A percentile compares a stretch with the other conserved stretches of the same genome.
phyloP scores from a whole-genome alignment of 805 yeast genomes.

The Candida pseudofarinosa region DNA sequence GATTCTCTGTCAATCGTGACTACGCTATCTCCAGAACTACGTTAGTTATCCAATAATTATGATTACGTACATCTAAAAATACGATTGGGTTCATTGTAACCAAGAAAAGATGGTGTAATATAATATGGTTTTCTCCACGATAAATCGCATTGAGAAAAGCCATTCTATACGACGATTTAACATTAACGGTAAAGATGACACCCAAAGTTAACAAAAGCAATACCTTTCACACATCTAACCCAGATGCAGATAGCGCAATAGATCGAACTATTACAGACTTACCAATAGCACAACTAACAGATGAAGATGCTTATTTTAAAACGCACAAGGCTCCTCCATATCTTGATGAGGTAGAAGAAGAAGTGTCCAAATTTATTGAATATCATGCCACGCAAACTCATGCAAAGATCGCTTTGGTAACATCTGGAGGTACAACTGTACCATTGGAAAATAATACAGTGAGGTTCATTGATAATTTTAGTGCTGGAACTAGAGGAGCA shows the following conservation, averaged over 20 bases:
- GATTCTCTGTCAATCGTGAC: too few relatives aligned
- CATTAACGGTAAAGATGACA: conserved; percentile 5
- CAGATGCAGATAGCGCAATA: conserved; percentile 69
- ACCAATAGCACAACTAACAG: conserved; percentile 68
- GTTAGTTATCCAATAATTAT: too few relatives aligned
- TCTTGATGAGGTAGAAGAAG: conserved; percentile 54
- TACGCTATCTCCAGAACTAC: too few relatives aligned
- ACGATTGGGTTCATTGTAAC: conserved; percentile 20
- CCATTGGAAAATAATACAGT: conserved; percentile 97
- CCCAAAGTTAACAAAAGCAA: conserved; percentile 8
- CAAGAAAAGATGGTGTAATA: too few relatives aligned
- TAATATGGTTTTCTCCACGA: too few relatives aligned
- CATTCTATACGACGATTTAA: not conserved
- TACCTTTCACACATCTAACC: conserved; percentile 55
- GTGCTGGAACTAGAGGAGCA: conserved; percentile 98
- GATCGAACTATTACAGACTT: conserved; percentile 72
- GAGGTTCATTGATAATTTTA: conserved; percentile 91
- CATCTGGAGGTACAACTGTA: conserved; percentile 97
- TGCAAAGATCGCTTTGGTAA: conserved; percentile 70
- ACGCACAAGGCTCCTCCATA: conserved; percentile 72
- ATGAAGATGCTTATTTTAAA: conserved; percentile 74
- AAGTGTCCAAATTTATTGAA: conserved; percentile 59
- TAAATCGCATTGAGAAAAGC: too few relatives aligned
- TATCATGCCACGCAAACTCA: conserved; percentile 42
- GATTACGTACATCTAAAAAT: conserved; percentile 39